Percentiles rank a stretch among this genome's conserved stretches.
Evolutionary conservation across 169 alveolate species (phyloP).

Genomic region (Plasmodium billcollinsi): DNA sequence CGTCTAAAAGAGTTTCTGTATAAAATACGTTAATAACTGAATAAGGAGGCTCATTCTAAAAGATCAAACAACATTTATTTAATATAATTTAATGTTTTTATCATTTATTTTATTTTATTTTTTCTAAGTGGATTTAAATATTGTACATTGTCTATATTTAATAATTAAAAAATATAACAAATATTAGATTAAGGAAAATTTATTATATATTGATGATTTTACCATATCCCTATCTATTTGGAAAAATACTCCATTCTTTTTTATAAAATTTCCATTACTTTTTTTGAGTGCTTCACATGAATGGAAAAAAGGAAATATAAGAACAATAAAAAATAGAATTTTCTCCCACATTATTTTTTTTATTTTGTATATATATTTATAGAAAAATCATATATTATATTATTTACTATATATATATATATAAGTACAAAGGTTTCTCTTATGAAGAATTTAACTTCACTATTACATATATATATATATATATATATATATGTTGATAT

Average conservation of each 20-base stretch:
- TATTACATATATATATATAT: not conserved
- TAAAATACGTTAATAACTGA: slow-evolving; percentile 43
- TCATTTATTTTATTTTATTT: no score
- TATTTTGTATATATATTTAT: not conserved
- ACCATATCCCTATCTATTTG: slow-evolving; percentile 75
- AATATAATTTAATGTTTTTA: no score
- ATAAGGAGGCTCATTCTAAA: slow-evolving; percentile 73
- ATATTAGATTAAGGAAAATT: not conserved
- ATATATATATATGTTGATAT: no score
- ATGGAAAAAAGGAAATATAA: slow-evolving; percentile 10
- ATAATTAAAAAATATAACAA: slow-evolving; percentile 3
- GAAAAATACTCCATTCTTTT: slow-evolving; percentile 18
- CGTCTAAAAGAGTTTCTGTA: slow-evolving; percentile 49
- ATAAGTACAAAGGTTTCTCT: not conserved
- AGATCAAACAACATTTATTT: no score
- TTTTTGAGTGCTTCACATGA: slow-evolving; percentile 18
- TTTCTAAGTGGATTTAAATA: not conserved
- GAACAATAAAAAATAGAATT: slow-evolving; percentile 24
- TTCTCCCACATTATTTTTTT: slow-evolving; percentile 26
- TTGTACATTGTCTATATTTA: not conserved
- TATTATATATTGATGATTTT: slow-evolving; percentile 6
- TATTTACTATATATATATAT: not conserved
- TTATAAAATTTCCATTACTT: slow-evolving; percentile 3
- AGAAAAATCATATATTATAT: not conserved
- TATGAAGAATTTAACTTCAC: slow-evolving; percentile 39